Percentiles rank a stretch among this genome's conserved stretches.
Conservation (phyloP, 2,329 filamentous ascomycete species). For the Tolypocladium inflatum region DNA sequence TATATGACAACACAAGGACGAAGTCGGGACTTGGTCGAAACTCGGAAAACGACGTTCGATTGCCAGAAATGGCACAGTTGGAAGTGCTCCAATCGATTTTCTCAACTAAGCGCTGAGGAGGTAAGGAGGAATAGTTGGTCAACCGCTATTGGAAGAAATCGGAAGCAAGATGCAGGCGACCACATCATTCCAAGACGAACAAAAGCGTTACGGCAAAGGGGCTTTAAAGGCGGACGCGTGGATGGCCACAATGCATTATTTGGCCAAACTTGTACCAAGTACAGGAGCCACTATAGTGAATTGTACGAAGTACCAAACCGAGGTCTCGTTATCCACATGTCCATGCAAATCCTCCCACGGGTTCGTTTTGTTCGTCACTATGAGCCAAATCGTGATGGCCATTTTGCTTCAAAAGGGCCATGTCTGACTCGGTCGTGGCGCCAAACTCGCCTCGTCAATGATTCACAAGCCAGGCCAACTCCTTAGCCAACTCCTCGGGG, state of each 20-base stretch:
- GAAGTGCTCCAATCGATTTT: not conserved
- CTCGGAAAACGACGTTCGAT: not conserved
- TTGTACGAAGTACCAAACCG: not conserved
- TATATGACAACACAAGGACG: not conserved
- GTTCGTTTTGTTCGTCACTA: not conserved
- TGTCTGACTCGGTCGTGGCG: not conserved
- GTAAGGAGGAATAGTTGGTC: not conserved
- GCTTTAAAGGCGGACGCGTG: not conserved
- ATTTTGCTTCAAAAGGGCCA: not conserved
- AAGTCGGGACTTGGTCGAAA: not conserved
- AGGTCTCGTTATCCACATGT: not conserved
- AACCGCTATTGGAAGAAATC: not conserved
- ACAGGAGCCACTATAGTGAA: not conserved
- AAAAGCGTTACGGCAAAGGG: not conserved
- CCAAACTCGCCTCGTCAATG: not conserved
- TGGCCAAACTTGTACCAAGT: not conserved
- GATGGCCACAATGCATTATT: not conserved
- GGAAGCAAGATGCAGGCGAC: not conserved
- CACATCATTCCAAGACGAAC: too few relatives aligned
- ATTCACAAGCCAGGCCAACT: constrained; percentile 37
- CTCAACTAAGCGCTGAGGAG: not conserved
- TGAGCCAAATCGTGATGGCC: not conserved
- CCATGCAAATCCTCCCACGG: too few relatives aligned
- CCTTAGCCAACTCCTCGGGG: constrained; percentile 34
- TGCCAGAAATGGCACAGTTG: not conserved